Conservation (phyloP, 345 rosid genomes). For the Populus ilicifolia region DNA sequence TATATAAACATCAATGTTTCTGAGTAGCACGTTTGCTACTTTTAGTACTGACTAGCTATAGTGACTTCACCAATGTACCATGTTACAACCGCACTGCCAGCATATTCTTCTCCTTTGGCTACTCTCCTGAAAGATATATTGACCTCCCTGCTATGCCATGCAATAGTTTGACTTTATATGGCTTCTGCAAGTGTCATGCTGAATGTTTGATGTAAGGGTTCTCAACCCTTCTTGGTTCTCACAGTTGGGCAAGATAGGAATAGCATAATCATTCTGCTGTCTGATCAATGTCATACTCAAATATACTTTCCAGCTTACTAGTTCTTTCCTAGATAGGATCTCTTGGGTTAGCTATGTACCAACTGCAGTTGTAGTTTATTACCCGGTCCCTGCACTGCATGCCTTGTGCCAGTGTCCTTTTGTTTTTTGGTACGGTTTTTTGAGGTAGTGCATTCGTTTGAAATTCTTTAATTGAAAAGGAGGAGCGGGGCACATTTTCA, state of each 20-base stretch:
- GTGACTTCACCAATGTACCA: not conserved
- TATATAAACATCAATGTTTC: not conserved
- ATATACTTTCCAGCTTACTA: not conserved
- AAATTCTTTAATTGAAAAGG: not conserved
- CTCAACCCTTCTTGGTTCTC: not conserved
- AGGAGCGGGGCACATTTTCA: not conserved
- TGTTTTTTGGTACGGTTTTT: no score
- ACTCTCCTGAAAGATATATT: not conserved
- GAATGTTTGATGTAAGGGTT: not conserved
- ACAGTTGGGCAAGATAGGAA: not conserved
- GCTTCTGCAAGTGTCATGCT: not conserved
- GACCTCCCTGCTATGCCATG: not conserved
- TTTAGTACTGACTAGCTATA: not conserved
- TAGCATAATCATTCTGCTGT: not conserved
- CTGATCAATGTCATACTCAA: not conserved
- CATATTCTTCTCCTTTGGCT: not conserved
- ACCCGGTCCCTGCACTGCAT: not conserved
- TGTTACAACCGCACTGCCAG: not conserved
- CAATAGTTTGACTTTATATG: not conserved
- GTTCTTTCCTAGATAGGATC: not conserved
- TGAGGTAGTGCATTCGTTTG: not conserved
- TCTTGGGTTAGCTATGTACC: not conserved
- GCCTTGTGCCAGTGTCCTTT: not conserved
- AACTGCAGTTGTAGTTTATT: not conserved
- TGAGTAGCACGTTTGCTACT: not conserved